Evolutionary conservation across 2,329 filamentous ascomycete species (phyloP).

Genomic region (Colletotrichum orchidophilum): DNA sequence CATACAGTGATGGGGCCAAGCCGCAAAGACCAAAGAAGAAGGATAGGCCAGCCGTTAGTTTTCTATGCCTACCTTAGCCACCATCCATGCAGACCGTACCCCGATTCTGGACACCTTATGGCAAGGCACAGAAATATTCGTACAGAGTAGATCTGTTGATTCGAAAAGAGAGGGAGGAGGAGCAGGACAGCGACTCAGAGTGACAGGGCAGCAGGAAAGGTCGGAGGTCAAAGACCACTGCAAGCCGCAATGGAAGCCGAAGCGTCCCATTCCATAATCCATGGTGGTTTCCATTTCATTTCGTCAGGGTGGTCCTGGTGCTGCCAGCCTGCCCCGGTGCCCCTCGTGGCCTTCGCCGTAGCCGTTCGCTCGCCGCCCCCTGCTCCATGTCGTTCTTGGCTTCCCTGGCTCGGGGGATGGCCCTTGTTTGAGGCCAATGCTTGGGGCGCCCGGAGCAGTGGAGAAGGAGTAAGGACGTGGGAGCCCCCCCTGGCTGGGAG

Average conservation of each 20-base stretch:
- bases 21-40: not conserved
- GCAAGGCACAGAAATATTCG: not conserved
- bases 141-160: not conserved
- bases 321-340: not conserved
- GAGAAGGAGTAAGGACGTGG: slow-evolving; percentile 15
- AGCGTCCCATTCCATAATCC: not conserved
- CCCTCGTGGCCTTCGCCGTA: not conserved
- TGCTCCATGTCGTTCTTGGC: not conserved
- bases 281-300: not conserved
- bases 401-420: slow-evolving; percentile 14
- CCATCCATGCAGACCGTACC: not conserved
- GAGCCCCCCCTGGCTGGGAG: not conserved
- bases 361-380: slow-evolving; percentile 4
- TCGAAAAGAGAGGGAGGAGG: not conserved
- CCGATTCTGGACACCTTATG: not conserved
- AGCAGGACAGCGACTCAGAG: not conserved
- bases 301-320: not conserved
- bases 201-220: not conserved
- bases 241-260: not conserved
- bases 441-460: slow-evolving; percentile 11
- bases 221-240: not conserved
- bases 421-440: slow-evolving; percentile 32
- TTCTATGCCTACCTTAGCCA: not conserved
- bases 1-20: not conserved
- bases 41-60: not conserved